Conservation (phyloP, 345 rosid genomes). For the Combretum micranthum region DNA sequence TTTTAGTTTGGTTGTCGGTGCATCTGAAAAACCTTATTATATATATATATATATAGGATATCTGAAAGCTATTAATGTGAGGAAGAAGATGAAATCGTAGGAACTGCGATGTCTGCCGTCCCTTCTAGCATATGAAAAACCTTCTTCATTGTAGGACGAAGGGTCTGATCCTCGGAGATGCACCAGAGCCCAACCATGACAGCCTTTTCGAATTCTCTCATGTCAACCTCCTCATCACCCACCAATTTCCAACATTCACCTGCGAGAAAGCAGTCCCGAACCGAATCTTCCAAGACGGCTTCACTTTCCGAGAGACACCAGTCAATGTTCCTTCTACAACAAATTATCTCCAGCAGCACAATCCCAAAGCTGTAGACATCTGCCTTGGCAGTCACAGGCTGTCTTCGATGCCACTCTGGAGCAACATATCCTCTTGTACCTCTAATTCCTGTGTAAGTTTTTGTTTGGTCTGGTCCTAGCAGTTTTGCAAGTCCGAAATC, state of each 20-base stretch:
- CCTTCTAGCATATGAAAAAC: conserved; percentile 1
- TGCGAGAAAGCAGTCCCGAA: too few species aligned
- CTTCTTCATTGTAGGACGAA: conserved; percentile 2
- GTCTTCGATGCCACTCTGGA: conserved; percentile 15
- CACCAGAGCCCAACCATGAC: conserved; percentile 9
- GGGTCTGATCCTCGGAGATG: conserved; percentile 6
- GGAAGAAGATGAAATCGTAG: not conserved
- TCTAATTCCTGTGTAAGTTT: conserved; percentile 1
- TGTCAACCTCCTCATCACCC: too few species aligned
- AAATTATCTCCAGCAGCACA: not conserved
- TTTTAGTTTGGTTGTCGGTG: too few species aligned
- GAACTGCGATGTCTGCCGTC: not conserved
- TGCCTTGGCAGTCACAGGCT: conserved; percentile 15
- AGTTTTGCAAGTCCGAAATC: conserved; percentile 9
- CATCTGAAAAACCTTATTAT: too few species aligned
- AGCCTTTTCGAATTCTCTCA: too few species aligned
- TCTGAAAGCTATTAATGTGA: not conserved
- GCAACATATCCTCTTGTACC: conserved; percentile 17
- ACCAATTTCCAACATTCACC: too few species aligned
- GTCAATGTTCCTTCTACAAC: conserved; percentile 3
- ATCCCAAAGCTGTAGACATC: not conserved
- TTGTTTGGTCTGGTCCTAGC: conserved; percentile 4
- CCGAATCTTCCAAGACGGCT: too few species aligned
- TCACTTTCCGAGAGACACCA: too few species aligned
- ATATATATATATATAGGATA: too few species aligned